phyloP scores from a whole-genome alignment of 495 filamentous ascomycete species.

The Lichina pygmaea region DNA sequence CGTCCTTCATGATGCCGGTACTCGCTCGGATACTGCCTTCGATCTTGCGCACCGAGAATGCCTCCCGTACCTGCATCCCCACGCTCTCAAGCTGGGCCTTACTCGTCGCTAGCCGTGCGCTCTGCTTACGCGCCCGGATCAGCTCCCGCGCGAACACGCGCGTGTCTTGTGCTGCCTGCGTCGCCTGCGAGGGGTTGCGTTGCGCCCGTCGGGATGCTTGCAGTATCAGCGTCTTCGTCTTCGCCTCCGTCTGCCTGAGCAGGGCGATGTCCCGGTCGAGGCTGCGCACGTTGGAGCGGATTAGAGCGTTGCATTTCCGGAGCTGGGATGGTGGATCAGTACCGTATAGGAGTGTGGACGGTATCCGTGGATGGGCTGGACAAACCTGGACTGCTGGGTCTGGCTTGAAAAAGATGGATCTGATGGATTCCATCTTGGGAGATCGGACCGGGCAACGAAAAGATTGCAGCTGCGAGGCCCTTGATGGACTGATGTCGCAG shows the following conservation, averaged over 20 bases:
- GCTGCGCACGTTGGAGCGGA: slow-evolving; percentile 76
- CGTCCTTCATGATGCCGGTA: slow-evolving; percentile 90
- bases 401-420: slow-evolving; percentile 69
- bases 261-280: slow-evolving; percentile 75
- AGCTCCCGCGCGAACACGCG: slow-evolving; percentile 75
- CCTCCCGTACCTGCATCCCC: slow-evolving; percentile 93
- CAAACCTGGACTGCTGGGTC: slow-evolving; percentile 73
- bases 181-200: slow-evolving; percentile 43
- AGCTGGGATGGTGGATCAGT: slow-evolving; percentile 23
- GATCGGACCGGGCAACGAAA: neutral
- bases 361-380: neutral
- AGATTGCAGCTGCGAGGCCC: too few relatives aligned
- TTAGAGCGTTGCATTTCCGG: slow-evolving; percentile 82
- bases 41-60: slow-evolving; percentile 86
- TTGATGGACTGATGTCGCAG: too few relatives aligned
- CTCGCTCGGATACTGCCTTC: slow-evolving; percentile 71
- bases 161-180: slow-evolving; percentile 49
- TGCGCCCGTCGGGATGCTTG: slow-evolving; percentile 52
- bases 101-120: slow-evolving; percentile 44
- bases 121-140: slow-evolving; percentile 52
- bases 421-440: slow-evolving; percentile 57
- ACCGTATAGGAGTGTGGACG: neutral
- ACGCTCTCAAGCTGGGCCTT: slow-evolving; percentile 86
- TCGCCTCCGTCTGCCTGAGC: slow-evolving; percentile 48
- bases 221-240: slow-evolving; percentile 67